Conservation (phyloP, 305 asterid genomes). For the Vinca major region DNA sequence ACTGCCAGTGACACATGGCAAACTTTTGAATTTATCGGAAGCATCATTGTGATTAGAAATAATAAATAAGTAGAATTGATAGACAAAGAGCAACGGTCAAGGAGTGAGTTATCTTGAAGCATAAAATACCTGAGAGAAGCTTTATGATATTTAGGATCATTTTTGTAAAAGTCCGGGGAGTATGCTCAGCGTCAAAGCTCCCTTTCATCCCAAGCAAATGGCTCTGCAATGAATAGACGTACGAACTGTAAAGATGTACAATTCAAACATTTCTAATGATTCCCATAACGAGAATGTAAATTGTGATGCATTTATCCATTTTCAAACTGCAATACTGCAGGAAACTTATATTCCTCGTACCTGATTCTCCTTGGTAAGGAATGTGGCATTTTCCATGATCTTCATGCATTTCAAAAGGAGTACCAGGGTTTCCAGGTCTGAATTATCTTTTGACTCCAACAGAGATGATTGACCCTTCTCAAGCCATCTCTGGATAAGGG, state of each 20-base stretch:
- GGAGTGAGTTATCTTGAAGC: constrained; percentile 3
- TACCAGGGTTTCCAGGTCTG: constrained; percentile 54
- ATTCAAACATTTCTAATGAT: not conserved
- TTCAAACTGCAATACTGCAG: constrained; percentile 3
- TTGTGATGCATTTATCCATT: not conserved
- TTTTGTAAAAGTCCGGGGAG: constrained; percentile 69
- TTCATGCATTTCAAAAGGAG: constrained; percentile 84
- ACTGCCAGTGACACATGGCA: not conserved
- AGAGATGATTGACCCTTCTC: constrained; percentile 40
- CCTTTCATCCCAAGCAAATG: constrained; percentile 89
- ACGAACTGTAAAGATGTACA: not conserved
- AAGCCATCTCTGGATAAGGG: constrained; percentile 55
- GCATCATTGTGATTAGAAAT: not conserved
- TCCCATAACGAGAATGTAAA: not conserved
- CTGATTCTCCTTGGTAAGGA: constrained; percentile 85
- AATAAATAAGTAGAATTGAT: not conserved
- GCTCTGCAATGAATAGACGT: constrained; percentile 38
- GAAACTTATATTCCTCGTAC: constrained; percentile 29
- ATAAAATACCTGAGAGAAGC: constrained; percentile 71
- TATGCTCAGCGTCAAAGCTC: constrained; percentile 44
- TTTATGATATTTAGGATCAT: constrained; percentile 68
- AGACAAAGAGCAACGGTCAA: not conserved
- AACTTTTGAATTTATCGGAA: not conserved
- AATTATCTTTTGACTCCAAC: constrained; percentile 36
- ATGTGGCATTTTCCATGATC: constrained; percentile 92